These are phyloP conservation scores for Nematocida ausubeli DNA, from an alignment of 371 early-diverging fungal genomes.

Conservation along the genomic window DNA sequence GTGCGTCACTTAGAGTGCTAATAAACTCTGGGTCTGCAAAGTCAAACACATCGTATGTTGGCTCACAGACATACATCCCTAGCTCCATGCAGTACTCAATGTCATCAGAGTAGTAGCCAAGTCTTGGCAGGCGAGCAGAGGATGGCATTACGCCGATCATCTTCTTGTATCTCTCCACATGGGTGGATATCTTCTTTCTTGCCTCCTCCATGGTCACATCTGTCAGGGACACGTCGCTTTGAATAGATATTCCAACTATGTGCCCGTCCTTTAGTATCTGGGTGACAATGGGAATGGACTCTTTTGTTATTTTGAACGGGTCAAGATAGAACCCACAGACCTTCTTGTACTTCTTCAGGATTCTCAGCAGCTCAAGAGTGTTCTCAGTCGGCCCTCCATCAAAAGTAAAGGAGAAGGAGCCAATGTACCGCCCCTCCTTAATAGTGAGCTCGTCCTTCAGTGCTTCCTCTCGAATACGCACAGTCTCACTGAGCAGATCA, in stretches of 20 bases:
- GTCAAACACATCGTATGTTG: conserved; percentile 38
- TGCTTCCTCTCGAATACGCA: not conserved
- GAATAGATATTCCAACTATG: conserved; percentile 14
- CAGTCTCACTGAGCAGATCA: conserved; percentile 7
- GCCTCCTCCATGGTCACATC: conserved; percentile 13
- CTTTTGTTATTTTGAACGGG: conserved; percentile 24
- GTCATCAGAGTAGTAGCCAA: conserved; percentile 43
- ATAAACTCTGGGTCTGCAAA: conserved; percentile 18
- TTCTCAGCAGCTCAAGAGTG: not conserved
- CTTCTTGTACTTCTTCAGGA: conserved; percentile 18
- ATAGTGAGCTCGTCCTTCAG: not conserved
- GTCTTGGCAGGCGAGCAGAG: conserved; percentile 21
- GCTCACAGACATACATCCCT: conserved; percentile 23
- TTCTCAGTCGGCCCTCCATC: conserved; percentile 24
- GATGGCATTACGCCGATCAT: not conserved
- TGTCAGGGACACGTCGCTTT: not conserved
- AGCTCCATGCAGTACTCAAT: conserved; percentile 9
- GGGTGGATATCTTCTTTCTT: not conserved
- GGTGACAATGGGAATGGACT: not conserved
- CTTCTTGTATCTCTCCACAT: not conserved
- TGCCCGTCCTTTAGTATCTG: conserved; percentile 29
- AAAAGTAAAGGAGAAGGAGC: conserved; percentile 26
- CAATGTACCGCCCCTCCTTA: not conserved
- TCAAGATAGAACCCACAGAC: conserved; percentile 32
- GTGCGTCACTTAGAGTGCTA: not conserved